Evolutionary conservation across 1,139 yeast species (phyloP).

Genomic region (Scheffersomyces illinoinensis): DNA sequence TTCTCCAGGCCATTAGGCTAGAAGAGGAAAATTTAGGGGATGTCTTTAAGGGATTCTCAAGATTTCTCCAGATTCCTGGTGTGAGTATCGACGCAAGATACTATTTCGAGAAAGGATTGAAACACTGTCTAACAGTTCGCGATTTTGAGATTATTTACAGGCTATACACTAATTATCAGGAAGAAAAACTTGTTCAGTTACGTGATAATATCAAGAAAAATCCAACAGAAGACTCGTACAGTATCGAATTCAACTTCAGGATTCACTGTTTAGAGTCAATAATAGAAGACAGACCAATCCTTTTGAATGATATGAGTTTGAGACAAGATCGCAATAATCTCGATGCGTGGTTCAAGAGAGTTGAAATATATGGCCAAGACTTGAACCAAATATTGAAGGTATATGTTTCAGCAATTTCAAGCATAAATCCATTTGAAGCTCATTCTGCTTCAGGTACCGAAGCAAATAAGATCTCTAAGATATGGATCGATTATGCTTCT

Average conservation of each 20-base stretch:
- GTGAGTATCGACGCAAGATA: slow-evolving; percentile 46
- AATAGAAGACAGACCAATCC: slow-evolving; percentile 53
- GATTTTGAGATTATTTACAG: slow-evolving; percentile 72
- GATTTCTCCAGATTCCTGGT: slow-evolving; percentile 36
- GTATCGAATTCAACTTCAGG: slow-evolving; percentile 38
- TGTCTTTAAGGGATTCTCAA: slow-evolving; percentile 52
- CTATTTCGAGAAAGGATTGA: slow-evolving; percentile 50
- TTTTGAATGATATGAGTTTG: slow-evolving; percentile 65
- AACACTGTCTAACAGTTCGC: slow-evolving; percentile 48
- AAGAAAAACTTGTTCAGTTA: slow-evolving; percentile 41
- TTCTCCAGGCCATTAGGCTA: slow-evolving; percentile 37
- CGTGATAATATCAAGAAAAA: slow-evolving; percentile 21
- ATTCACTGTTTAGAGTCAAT: slow-evolving; percentile 57
- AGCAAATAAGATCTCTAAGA: slow-evolving; percentile 41
- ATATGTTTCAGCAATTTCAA: slow-evolving; percentile 66
- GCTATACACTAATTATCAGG: slow-evolving; percentile 63
- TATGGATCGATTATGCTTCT: slow-evolving; percentile 74
- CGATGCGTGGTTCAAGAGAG: slow-evolving; percentile 67
- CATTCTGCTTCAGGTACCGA: slow-evolving; percentile 21
- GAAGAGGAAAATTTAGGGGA: slow-evolving; percentile 65
- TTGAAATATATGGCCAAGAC: slow-evolving; percentile 40
- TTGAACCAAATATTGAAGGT: slow-evolving; percentile 50
- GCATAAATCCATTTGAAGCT: slow-evolving; percentile 64
- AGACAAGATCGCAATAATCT: slow-evolving; percentile 65
- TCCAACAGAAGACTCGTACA: slow-evolving; percentile 16